Base-by-base conservation (phyloP, 345 rosid species). In the Brassica incana region DNA sequence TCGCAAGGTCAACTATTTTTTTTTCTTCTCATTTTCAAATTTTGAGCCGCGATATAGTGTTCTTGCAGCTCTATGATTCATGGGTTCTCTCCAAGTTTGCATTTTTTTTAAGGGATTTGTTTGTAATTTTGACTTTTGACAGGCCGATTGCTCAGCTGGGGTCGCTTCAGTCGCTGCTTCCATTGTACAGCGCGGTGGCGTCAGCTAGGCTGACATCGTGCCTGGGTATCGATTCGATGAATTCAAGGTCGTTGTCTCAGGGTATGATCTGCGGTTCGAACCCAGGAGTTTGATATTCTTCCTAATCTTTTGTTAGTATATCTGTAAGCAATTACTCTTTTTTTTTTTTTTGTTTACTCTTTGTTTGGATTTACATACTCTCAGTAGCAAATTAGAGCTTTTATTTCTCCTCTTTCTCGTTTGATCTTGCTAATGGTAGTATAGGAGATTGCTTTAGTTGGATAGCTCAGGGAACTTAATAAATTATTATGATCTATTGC, bases 201-300 rank as follows among this genome's bases (percentile, higher is more conserved):
- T 86, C 98, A 1, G 97, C 98, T 78, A 87, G 95, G 82, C 87
- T 92, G 71, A 91, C 95, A 12, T 91, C 97, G 3, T 91, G 97
- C 85, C 97, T 94, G 2, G 93, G 98, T 70, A 78, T 88, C 52
- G 95, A 94, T 86, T 80, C 97, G 20, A 85, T 50, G 76, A 86
- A 87, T 68, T 89, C 97, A 16, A 87, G 97, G 85, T 94, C 97
- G 27, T 82, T 92, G 90, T 91, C 95, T 88, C 98, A 92, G 98
- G 98, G 97, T 92, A 92, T 89, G 99, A 85, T 94, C 73, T 89
- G 94, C 93, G 88, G 87, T 90, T 97, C 97, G 61, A 88, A 92
- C 77, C 97, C 97, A 80, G 97, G 97, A 84, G 98, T 91, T 91
- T 94, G 97, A 92, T 88, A 74, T 61, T 83, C 8, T 81, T 72